Conservation (phyloP, 257 asterid species). For the Przewalskia tangutica region DNA sequence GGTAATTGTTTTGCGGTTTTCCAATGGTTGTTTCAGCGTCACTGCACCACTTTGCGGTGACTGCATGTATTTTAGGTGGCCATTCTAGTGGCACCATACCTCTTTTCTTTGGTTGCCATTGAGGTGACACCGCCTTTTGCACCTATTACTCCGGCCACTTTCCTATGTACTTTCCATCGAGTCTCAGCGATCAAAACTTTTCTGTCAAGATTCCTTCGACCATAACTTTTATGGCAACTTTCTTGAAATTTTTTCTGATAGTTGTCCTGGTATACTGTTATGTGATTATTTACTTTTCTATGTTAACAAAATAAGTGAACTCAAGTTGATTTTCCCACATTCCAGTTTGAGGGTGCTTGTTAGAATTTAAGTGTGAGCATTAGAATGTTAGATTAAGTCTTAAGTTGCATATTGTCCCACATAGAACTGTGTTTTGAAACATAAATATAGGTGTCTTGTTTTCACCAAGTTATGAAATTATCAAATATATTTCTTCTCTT, state of each 20-base stretch:
- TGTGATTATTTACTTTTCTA: background rate
- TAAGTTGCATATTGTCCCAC: background rate
- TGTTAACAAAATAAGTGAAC: background rate
- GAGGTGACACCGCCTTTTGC: background rate
- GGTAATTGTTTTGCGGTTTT: background rate
- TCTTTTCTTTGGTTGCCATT: background rate
- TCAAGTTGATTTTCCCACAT: background rate
- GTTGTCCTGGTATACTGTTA: background rate
- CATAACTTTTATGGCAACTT: background rate
- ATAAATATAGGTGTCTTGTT: background rate
- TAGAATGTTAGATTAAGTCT: background rate
- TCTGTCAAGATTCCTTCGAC: background rate
- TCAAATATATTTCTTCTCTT: background rate
- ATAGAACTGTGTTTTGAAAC: background rate
- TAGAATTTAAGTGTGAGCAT: background rate
- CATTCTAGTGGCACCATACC: background rate
- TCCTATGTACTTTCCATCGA: background rate
- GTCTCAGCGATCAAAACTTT: background rate
- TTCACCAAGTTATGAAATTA: background rate
- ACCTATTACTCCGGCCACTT: background rate
- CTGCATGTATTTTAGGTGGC: background rate
- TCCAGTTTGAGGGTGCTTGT: background rate
- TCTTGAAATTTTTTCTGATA: background rate
- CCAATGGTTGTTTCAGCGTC: background rate
- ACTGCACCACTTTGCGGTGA: background rate